These are phyloP conservation scores for Punctularia strigosozonata DNA, from an alignment of 768 basidiomycete genomes.

Conservation along the genomic window DNA sequence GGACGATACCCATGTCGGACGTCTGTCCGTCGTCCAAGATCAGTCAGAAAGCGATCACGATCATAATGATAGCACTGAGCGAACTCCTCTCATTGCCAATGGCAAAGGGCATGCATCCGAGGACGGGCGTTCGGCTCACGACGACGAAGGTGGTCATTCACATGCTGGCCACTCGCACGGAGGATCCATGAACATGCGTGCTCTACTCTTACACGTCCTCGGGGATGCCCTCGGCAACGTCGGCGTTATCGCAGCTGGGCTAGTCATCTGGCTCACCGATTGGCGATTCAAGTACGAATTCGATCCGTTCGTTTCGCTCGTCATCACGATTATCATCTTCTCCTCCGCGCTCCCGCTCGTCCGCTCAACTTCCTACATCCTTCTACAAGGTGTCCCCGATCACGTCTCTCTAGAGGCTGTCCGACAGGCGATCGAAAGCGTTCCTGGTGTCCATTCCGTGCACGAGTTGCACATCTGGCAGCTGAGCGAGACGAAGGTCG, in stretches of 20 bases:
- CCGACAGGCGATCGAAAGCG: conserved; percentile 63
- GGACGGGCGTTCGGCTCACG: neutral
- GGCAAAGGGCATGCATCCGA: conserved; percentile 1
- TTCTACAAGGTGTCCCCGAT: conserved; percentile 88
- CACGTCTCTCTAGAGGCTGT: conserved; percentile 87
- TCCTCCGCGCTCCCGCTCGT: conserved; percentile 88
- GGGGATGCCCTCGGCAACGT: conserved; percentile 98
- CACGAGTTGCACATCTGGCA: conserved; percentile 99
- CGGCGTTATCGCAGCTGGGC: conserved; percentile 90
- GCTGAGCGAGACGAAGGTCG: conserved; percentile 86
- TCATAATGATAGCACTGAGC: conserved; percentile 20
- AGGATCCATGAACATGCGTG: conserved; percentile 97
- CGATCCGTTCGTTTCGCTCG: conserved; percentile 85
- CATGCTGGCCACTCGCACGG: conserved; percentile 15
- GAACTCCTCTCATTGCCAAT: conserved; percentile 30
- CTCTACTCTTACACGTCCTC: conserved; percentile 85
- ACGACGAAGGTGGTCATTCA: conserved; percentile 1
- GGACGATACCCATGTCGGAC: no score
- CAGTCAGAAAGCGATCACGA: no score
- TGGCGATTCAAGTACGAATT: conserved; percentile 86
- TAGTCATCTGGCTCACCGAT: conserved; percentile 84
- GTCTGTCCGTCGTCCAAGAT: no score
- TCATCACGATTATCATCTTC: conserved; percentile 95
- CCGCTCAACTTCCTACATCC: conserved; percentile 85
- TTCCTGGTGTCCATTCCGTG: conserved; percentile 78